phyloP scores from a whole-genome alignment of 2,329 filamentous ascomycete genomes.

The Claviceps pusilla region DNA sequence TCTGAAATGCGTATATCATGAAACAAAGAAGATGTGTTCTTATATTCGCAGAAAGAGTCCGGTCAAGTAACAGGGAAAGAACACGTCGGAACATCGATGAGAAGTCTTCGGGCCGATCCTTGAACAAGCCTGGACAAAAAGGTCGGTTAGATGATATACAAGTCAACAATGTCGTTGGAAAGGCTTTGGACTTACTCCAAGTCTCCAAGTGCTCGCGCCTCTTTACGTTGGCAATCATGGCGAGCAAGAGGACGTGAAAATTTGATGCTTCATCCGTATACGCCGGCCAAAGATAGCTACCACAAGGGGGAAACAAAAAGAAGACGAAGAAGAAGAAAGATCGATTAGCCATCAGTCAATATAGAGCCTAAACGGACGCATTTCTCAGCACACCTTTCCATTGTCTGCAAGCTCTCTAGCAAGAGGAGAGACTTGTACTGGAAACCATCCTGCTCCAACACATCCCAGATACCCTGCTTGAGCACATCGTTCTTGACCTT shows the following conservation, averaged over 20 bases:
- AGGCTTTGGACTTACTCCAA: conserved; percentile 48
- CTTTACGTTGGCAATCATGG: conserved; percentile 76
- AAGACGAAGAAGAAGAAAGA: not conserved
- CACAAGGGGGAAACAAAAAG: not conserved
- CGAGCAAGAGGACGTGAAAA: conserved; percentile 76
- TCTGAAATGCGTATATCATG: conserved; percentile 84
- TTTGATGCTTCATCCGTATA: conserved; percentile 83
- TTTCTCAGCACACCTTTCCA: conserved; percentile 50
- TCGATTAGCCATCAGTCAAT: not conserved
- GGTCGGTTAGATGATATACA: no score
- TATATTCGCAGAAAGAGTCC: conserved; percentile 47
- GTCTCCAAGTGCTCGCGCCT: conserved; percentile 71
- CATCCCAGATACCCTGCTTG: conserved; percentile 79
- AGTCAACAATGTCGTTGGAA: not conserved
- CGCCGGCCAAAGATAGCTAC: conserved; percentile 82
- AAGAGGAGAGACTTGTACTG: conserved; percentile 61
- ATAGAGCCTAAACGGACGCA: not conserved
- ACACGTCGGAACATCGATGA: conserved; percentile 78
- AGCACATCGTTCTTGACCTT: conserved; percentile 74
- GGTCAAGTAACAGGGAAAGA: conserved; percentile 70
- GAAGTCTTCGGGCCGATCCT: conserved; percentile 65
- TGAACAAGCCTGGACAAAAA: conserved; percentile 49
- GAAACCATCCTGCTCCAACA: conserved; percentile 69
- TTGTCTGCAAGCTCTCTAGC: conserved; percentile 76
- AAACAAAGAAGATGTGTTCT: conserved; percentile 78